phyloP scores from a whole-genome alignment of 2,329 filamentous ascomycete species.

The Trichoderma sp. region DNA sequence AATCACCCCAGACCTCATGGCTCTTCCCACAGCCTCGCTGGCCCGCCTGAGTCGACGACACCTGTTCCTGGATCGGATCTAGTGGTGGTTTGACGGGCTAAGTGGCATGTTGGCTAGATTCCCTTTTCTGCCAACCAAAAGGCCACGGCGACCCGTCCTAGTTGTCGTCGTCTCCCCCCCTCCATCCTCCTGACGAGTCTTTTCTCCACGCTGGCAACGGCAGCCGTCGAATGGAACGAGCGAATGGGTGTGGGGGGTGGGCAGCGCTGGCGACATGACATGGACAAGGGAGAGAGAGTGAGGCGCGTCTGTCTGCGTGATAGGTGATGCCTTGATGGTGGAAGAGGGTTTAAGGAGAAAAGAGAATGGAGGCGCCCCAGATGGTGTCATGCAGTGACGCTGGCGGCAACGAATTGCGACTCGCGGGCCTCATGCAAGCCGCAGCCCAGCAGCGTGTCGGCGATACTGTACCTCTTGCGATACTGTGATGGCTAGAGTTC shows the following conservation, averaged over 20 bases:
- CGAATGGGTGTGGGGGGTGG: conserved; percentile 1
- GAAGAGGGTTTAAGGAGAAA: background rate
- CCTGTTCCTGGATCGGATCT: conserved; percentile 15
- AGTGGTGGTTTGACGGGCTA: background rate
- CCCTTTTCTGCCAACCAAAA: conserved; percentile 6
- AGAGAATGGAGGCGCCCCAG: conserved; percentile 20
- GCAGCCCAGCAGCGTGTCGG: conserved; percentile 16
- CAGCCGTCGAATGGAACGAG: background rate
- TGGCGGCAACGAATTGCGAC: conserved; percentile 15
- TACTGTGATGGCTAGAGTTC: background rate
- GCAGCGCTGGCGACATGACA: background rate
- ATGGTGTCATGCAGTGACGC: conserved; percentile 30
- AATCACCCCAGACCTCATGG: conserved; percentile 12
- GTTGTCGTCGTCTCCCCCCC: background rate
- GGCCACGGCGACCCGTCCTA: background rate
- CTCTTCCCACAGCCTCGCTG: conserved; percentile 14
- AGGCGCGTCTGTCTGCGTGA: conserved; percentile 15
- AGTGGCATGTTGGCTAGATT: conserved; percentile 4
- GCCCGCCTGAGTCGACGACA: conserved; percentile 8
- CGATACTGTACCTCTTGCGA: conserved; percentile 1
- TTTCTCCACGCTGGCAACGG: conserved; percentile 12
- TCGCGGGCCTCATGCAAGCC: conserved; percentile 15
- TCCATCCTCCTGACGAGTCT: background rate
- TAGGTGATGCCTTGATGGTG: conserved; percentile 16
- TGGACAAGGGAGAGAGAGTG: conserved; percentile 2